phyloP scores from a whole-genome alignment of 331 rosid genomes.

The Quercus lobata region DNA sequence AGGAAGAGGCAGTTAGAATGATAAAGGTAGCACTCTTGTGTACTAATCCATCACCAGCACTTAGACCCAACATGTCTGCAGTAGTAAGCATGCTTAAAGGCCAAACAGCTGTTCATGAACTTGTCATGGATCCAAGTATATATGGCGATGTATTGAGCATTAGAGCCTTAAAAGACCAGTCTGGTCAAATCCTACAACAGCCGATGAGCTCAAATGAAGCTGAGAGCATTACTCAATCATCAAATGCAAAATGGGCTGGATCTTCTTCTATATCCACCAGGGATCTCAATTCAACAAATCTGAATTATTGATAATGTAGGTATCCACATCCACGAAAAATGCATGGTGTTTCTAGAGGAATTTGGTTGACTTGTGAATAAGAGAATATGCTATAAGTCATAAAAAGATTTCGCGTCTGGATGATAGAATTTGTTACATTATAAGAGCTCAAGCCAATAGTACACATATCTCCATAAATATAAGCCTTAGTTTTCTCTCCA shows the following conservation, averaged over 20 bases:
- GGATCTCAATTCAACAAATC: background rate
- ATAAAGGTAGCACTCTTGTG: slow-evolving; percentile 43
- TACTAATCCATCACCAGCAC: slow-evolving; percentile 31
- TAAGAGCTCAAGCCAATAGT: too few species aligned
- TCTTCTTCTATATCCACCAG: background rate
- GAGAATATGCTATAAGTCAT: too few species aligned
- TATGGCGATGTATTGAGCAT: slow-evolving; percentile 16
- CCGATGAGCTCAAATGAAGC: background rate
- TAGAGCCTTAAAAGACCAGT: slow-evolving; percentile 7
- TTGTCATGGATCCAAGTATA: slow-evolving; percentile 16
- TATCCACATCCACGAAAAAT: too few species aligned
- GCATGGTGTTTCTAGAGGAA: too few species aligned
- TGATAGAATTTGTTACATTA: too few species aligned
- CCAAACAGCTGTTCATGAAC: slow-evolving; percentile 12
- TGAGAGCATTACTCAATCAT: background rate
- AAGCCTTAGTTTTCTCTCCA: too few species aligned
- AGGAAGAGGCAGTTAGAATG: slow-evolving; percentile 35
- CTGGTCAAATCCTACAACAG: background rate
- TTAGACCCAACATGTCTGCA: slow-evolving; percentile 40
- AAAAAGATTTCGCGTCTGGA: too few species aligned
- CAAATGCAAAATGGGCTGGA: background rate
- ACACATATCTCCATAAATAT: too few species aligned
- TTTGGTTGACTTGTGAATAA: too few species aligned
- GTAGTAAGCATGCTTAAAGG: slow-evolving; percentile 46
- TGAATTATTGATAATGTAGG: background rate